Evolutionary conservation across 192 early-diverging fungal genomes (phyloP), one percentile per base, ranked within the genome.

Genomic region (Entomortierella beljakovae): DNA sequence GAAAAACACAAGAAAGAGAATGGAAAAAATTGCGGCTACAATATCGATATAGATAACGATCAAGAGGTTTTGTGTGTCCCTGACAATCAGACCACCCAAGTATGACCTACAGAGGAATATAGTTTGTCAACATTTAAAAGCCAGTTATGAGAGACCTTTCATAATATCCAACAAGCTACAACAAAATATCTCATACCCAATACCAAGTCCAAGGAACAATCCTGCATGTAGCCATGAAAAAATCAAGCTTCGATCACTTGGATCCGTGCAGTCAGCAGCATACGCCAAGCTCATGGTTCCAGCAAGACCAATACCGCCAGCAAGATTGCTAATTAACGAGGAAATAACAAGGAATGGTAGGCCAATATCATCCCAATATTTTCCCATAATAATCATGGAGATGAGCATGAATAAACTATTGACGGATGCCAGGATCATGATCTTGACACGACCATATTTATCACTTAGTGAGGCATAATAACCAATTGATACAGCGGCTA

Each of bases 391-490:
- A 9, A 51, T 23, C 42, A 79, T 3, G 11, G 46, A 28, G 32
- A n/a, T 22, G 18, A 79, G 54, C 48, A 54, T 31, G 31, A 46
- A 54, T 10, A 79, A 1, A 15, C 11, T 58, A 9, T 55, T 61
- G 29, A 46, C 8, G 13, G 42, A 4, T 1, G 54, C 56, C 15
- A 79, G 1, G 16, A 54, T 15, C 75, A 79, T 64, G 9, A 79
- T 34, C 38, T 48, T 64, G 22, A 60, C 2, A 2, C 75, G 75
- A 4, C 75, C 75, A 31, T 58, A 50, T 29, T 65, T 79, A 42
- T 79, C 75, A 26, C 75, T 79, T 40, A 79, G 29, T 23, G 75
- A 79, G 2, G 67, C 20, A 28, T 64, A 79, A 22, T 79, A 79
- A 48, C 75, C 75, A 29, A 70, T 61, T 20, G 67, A 53, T 2